Evolutionary conservation across 1,284 basidiomycete genomes (phyloP).

Genomic region (Ganoderma lucidum): DNA sequence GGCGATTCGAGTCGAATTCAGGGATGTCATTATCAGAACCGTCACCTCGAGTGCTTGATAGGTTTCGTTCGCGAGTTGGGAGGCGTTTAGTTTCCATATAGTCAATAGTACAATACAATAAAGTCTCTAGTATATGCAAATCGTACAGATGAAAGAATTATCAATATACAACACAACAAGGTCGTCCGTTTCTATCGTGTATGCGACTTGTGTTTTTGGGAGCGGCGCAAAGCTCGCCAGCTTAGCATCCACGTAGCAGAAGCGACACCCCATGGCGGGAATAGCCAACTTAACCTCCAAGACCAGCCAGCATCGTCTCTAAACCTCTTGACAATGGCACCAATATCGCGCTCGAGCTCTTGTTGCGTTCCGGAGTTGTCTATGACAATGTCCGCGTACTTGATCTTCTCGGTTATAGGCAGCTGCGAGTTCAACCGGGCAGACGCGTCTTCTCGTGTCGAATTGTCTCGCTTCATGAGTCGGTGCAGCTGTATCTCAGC

Average conservation of each 20-base stretch:
- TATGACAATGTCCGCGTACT: conserved; percentile 87
- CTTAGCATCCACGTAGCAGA: conserved; percentile 46
- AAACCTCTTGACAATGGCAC: conserved; percentile 66
- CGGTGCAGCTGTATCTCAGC: conserved; percentile 82
- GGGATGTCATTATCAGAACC: not conserved
- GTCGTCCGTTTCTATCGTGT: conserved; percentile 17
- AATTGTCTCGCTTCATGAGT: conserved; percentile 74
- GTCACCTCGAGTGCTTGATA: not conserved
- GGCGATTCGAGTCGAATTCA: conserved; percentile 20
- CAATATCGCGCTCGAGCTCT: conserved; percentile 79
- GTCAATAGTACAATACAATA: conserved; percentile 23
- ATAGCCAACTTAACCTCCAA: conserved; percentile 82
- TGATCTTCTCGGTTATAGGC: conserved; percentile 80
- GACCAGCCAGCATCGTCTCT: conserved; percentile 63
- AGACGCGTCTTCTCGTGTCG: conserved; percentile 68
- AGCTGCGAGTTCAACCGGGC: conserved; percentile 85
- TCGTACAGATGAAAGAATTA: not conserved
- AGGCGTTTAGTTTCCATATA: not conserved
- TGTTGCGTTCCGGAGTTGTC: conserved; percentile 86
- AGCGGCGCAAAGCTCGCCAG: conserved; percentile 41
- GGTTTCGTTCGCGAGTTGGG: not conserved
- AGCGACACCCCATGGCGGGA: conserved; percentile 77
- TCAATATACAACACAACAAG: not conserved
- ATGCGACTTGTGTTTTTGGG: conserved; percentile 20
- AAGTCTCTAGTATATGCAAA: conserved; percentile 12